Conservation (phyloP, 108 stramenopile species). For the Nitzschia palea region DNA sequence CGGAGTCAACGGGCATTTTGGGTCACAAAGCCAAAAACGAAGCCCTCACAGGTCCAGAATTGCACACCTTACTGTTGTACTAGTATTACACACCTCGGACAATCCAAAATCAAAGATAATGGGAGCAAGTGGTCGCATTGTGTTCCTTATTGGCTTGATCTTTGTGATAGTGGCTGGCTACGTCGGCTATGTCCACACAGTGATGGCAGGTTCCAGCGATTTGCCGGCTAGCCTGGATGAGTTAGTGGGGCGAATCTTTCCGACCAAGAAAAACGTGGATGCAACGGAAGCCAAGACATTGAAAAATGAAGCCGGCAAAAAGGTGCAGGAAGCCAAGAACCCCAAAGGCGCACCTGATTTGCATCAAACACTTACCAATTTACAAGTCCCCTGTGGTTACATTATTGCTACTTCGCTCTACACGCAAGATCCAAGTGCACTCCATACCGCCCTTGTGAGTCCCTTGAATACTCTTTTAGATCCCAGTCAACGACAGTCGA, state of each 20-base stretch:
- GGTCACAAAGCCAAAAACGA: no score
- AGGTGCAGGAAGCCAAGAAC: not conserved
- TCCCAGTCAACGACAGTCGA: not conserved
- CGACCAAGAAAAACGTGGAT: no score
- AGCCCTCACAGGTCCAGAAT: no score
- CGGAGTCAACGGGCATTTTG: no score
- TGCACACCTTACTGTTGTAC: no score
- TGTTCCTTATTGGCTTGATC: not conserved
- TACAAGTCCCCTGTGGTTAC: constrained; percentile 10
- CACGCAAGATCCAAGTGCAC: constrained; percentile 1
- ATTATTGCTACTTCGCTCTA: constrained; percentile 5
- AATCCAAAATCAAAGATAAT: no score
- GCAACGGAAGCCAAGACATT: not conserved
- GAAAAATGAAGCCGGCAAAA: not conserved
- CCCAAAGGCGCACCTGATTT: not conserved
- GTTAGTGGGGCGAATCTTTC: no score
- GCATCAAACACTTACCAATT: not conserved
- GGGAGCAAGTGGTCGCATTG: no score
- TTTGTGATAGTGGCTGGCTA: not conserved
- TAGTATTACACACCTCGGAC: no score
- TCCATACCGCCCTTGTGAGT: not conserved
- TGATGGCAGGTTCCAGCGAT: not conserved
- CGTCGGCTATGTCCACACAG: not conserved
- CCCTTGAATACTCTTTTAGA: constrained; percentile 2
- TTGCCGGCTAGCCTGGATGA: not conserved